These are phyloP conservation scores for Monosporozyma unispora DNA, from an alignment of 805 yeast species.

Conservation along the genomic window DNA sequence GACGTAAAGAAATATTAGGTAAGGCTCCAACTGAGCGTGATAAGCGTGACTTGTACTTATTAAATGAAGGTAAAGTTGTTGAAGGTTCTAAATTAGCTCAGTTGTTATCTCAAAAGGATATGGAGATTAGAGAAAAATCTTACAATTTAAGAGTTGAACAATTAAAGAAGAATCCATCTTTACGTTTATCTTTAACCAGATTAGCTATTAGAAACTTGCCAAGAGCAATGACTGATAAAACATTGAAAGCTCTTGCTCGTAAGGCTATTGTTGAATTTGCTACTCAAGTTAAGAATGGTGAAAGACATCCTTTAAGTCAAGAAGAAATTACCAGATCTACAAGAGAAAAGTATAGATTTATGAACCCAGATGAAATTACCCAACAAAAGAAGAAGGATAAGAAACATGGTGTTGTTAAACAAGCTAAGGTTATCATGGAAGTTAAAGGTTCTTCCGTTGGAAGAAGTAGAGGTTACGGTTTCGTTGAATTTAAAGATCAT, in stretches of 20 bases:
- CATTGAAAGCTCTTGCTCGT: slow-evolving; percentile 85
- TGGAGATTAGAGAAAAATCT: slow-evolving; percentile 83
- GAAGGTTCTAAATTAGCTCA: slow-evolving; percentile 71
- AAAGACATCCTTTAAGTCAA: slow-evolving; percentile 77
- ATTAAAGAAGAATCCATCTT: slow-evolving; percentile 78
- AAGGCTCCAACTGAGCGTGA: slow-evolving; percentile 74
- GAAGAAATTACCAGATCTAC: slow-evolving; percentile 82
- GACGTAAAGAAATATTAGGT: slow-evolving; percentile 70
- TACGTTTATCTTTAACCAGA: slow-evolving; percentile 90
- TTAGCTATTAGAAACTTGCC: slow-evolving; percentile 92
- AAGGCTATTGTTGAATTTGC: slow-evolving; percentile 94
- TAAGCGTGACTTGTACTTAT: slow-evolving; percentile 70
- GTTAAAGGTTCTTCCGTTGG: slow-evolving; percentile 80
- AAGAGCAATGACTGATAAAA: slow-evolving; percentile 80
- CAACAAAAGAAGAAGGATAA: slow-evolving; percentile 47
- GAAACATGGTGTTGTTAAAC: slow-evolving; percentile 84
- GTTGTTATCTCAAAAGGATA: slow-evolving; percentile 56
- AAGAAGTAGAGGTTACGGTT: slow-evolving; percentile 94
- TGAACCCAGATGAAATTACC: slow-evolving; percentile 32
- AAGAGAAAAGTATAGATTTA: slow-evolving; percentile 45
- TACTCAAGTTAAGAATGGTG: slow-evolving; percentile 64
- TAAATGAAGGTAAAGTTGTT: slow-evolving; percentile 91
- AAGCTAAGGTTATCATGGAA: slow-evolving; percentile 88
- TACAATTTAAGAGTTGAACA: slow-evolving; percentile 81
- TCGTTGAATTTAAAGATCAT: slow-evolving; percentile 87